Percentiles rank a stretch among this genome's conserved stretches.
These are phyloP conservation scores for Diaporthe batatas DNA, from an alignment of 2,329 filamentous ascomycete species.

Conservation along the genomic window DNA sequence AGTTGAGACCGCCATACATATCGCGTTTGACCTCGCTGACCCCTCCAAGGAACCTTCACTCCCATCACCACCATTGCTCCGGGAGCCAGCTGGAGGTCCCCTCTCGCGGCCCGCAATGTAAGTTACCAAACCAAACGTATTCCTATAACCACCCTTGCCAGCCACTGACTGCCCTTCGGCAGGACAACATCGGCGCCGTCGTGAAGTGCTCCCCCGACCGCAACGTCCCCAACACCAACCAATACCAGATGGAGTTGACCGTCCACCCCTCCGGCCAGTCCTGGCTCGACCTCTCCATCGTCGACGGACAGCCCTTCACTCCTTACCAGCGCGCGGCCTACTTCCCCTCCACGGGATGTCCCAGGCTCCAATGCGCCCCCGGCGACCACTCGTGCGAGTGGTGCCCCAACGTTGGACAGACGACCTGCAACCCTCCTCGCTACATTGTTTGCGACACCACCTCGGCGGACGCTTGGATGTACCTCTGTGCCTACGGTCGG, in stretches of 20 bases:
- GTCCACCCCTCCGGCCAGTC: conserved; percentile 4
- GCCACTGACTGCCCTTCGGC: background rate
- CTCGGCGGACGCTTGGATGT: conserved; percentile 18
- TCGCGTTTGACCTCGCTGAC: background rate
- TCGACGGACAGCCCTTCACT: conserved; percentile 23
- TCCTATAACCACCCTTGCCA: too few relatives aligned
- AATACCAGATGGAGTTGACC: conserved; percentile 23
- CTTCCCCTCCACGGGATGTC: background rate
- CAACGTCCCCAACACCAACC: background rate
- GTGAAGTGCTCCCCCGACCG: conserved; percentile 10
- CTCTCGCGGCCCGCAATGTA: background rate
- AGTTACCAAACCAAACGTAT: background rate
- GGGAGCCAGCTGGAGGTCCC: background rate
- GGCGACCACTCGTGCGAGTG: conserved; percentile 29
- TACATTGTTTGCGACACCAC: conserved; percentile 14
- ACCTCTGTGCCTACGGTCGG: conserved; percentile 5
- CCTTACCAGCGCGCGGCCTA: conserved; percentile 14
- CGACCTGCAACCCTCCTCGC: background rate
- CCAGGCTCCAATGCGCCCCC: background rate
- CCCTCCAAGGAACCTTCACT: background rate
- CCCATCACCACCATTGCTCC: background rate
- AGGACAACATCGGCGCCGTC: conserved; percentile 10
- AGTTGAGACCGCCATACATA: background rate
- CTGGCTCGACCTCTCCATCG: conserved; percentile 26
- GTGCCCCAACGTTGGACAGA: conserved; percentile 17